These are phyloP conservation scores for Achaetomium macrosporum DNA, from an alignment of 2,329 filamentous ascomycete genomes.

Conservation along the genomic window DNA sequence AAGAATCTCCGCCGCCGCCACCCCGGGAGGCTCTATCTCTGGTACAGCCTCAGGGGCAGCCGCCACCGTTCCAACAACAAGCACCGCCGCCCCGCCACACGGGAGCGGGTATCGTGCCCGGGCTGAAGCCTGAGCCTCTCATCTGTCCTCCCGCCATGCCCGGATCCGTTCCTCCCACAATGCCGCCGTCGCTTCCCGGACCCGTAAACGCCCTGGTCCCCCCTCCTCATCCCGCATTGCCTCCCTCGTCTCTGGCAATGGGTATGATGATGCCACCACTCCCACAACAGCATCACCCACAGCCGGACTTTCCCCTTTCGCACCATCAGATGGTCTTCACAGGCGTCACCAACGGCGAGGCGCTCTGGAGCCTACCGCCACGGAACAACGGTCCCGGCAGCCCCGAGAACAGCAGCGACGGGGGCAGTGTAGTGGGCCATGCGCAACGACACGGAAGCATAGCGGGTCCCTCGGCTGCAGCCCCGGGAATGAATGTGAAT, in stretches of 20 bases:
- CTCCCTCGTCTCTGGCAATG: background rate
- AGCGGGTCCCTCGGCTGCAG: background rate
- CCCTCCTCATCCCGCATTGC: background rate
- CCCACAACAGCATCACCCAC: conserved; percentile 14
- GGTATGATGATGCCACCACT: conserved; percentile 1
- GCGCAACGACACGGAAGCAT: conserved; percentile 11
- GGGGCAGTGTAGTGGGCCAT: conserved; percentile 30
- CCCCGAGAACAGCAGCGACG: conserved; percentile 40
- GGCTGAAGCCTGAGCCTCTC: conserved; percentile 19
- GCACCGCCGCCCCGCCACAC: background rate
- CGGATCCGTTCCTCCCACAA: background rate
- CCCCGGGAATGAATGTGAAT: conserved; percentile 16
- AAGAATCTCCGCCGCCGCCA: conserved; percentile 25
- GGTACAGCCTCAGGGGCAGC: background rate
- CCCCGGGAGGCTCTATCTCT: conserved; percentile 16
- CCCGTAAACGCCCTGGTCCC: background rate
- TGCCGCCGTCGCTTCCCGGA: background rate
- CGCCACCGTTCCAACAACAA: background rate
- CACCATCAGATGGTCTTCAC: conserved; percentile 35
- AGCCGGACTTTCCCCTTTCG: conserved; percentile 1
- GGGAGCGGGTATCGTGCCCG: background rate
- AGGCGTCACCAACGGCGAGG: conserved; percentile 44
- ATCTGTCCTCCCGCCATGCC: conserved; percentile 4
- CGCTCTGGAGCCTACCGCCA: conserved; percentile 39
- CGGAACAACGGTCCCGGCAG: conserved; percentile 32